Evolutionary conservation across 768 basidiomycete genomes (phyloP), one percentile per base, ranked within the genome.

Genomic region (Lactarius quietus): DNA sequence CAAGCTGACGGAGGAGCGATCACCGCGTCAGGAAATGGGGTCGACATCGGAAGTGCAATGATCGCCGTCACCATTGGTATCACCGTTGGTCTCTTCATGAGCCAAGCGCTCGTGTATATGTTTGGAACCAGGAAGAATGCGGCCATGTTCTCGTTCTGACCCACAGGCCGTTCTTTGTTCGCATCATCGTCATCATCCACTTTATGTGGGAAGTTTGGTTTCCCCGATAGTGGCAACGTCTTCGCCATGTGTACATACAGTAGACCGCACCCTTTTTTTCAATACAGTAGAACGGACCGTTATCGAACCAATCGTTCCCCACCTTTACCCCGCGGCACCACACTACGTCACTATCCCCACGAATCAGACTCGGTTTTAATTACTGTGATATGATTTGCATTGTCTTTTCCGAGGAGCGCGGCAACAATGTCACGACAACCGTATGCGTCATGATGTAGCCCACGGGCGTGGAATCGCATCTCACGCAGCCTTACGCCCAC

Each of bases 21-120:
- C 69, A 86, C 89, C 6, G 89, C 89, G 3, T 87, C 88, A 68
- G 91, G 90, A 23, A 86, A 84, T 72, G 88, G 87, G 28, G 91
- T 93, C 67, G 91, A 92, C 69, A 90, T 93, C 60, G 89, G 92
- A 67, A 86, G 87, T 38, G 88, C 92, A 9, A 93, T 93, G 89
- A 90, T 92, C 66, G 84, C 88, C n/a, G 92, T 94, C 56, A 89
- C 91, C 0, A 92, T 94, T 63, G 93, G 93, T 33, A 93, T 95
- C 70, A 94, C 92, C 0, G 91, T 93, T 57, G 92, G 93, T 20
- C 75, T 95, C 52, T 94, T 93, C 78, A 91, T 90, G 83, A 92
- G 90, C 69, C 90, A 92, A 72, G 87, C 91, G 14, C 75, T 95
- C 51, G 90, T 95, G 18, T 95, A 94, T 72, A 89, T 88, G 70